Conservation (phyloP, 225 moss, liverwort and hornwort genomes). For the Asterella californica region DNA sequence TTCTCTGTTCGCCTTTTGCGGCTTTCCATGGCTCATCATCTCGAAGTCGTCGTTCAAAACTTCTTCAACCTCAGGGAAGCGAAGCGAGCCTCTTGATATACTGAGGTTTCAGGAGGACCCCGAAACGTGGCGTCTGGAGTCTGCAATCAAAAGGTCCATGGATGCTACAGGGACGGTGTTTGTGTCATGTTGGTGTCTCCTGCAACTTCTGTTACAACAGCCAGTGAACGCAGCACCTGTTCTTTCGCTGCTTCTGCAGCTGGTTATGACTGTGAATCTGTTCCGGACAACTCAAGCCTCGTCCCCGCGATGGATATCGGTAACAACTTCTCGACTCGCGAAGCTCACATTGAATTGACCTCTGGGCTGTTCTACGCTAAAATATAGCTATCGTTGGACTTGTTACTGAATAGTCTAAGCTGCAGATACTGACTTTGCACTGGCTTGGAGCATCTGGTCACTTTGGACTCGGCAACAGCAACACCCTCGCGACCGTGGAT, state of each 20-base stretch:
- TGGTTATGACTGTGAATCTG: constrained; percentile 44
- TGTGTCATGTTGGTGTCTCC: constrained; percentile 79
- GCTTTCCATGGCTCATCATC: constrained; percentile 67
- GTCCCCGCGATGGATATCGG: constrained; percentile 40
- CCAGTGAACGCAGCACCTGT: constrained; percentile 69
- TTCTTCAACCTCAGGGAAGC: neutral
- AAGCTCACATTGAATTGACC: neutral
- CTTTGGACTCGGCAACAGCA: constrained; percentile 88
- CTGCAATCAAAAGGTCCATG: constrained; percentile 41
- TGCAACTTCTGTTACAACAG: constrained; percentile 77
- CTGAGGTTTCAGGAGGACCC: constrained; percentile 13
- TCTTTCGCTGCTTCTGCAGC: constrained; percentile 56
- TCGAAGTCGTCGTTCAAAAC: constrained; percentile 8
- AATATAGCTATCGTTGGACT: neutral
- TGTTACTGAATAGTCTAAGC: neutral
- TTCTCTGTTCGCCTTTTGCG: constrained; percentile 36
- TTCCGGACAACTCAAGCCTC: constrained; percentile 34
- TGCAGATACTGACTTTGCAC: constrained; percentile 58
- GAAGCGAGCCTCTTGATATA: neutral
- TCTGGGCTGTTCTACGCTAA: neutral
- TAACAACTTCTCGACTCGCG: constrained; percentile 10
- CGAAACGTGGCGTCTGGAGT: constrained; percentile 35
- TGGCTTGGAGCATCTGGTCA: constrained; percentile 86
- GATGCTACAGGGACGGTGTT: constrained; percentile 54
- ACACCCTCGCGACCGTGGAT: constrained; percentile 87